Evolutionary conservation across 371 early-diverging fungal genomes (phyloP).

Genomic region (Entomophthora muscae): DNA sequence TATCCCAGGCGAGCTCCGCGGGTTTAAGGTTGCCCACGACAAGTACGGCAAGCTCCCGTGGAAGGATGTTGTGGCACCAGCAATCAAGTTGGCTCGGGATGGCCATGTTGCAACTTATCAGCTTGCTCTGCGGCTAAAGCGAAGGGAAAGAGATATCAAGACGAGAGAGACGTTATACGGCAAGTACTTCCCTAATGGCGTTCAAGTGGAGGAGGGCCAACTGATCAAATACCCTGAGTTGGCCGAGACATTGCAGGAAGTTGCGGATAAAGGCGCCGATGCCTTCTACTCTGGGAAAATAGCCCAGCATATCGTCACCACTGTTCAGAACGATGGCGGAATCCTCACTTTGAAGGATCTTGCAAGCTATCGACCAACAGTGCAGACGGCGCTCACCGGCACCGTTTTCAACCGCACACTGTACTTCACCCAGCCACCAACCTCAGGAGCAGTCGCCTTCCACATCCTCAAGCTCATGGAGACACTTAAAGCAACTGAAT

Average conservation of each 20-base stretch:
- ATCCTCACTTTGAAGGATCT: slow-evolving; percentile 71
- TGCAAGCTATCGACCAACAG: slow-evolving; percentile 36
- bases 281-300: slow-evolving; percentile 82
- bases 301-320: slow-evolving; percentile 50
- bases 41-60: slow-evolving; percentile 69
- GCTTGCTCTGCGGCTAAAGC: background rate
- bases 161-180: background rate
- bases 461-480: slow-evolving; percentile 78
- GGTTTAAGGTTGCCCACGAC: slow-evolving; percentile 11
- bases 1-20: slow-evolving; percentile 39
- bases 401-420: slow-evolving; percentile 49
- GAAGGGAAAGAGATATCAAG: background rate
- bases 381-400: slow-evolving; percentile 38
- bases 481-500: slow-evolving; percentile 27
- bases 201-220: slow-evolving; percentile 45
- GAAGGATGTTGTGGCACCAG: slow-evolving; percentile 63
- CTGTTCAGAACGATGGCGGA: slow-evolving; percentile 55
- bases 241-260: slow-evolving; percentile 59
- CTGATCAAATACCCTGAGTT: slow-evolving; percentile 45
- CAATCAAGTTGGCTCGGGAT: slow-evolving; percentile 55
- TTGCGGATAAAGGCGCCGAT: slow-evolving; percentile 62
- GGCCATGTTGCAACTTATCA: slow-evolving; percentile 48
- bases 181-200: slow-evolving; percentile 21
- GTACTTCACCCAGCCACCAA: slow-evolving; percentile 46
- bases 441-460: slow-evolving; percentile 72